Evolutionary conservation across 352 stramenopile genomes (phyloP), one percentile per base, ranked within the genome.

Genomic region (Aphanomyces cochlioides): DNA sequence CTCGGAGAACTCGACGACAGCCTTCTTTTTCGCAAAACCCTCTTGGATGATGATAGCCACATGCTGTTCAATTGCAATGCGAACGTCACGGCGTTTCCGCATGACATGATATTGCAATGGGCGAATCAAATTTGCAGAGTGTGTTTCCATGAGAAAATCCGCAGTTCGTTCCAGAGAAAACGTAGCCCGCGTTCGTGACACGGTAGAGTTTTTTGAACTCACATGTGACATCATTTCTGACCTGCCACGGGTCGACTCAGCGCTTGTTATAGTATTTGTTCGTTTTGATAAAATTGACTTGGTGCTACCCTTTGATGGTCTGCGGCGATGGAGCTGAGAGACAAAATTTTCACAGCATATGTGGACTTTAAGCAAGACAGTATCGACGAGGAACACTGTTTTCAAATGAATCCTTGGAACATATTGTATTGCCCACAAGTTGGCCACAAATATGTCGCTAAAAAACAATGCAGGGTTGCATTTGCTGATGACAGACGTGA

Each of bases 341-440:
- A 58, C 8, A 28, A 19, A 58, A 19, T 19, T 58, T 28, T 58
- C 50, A 3, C 50, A 58, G 50, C 50, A 58, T 2, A 58, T 37
- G 21, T 58, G 50, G 28, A 61, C 54, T 28, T 61, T 41, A 37
- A 61, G 50, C 21, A 58, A 58, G 21, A 58, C 3, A 28, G 2
- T 19, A 28, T 58, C 50, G 50, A 61, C 21, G 19, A 61, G 34
- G 12, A 61, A 61, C 54, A 61, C 54, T n/a, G 54, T 61, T 37
- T 28, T n/a, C 6, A 37, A 37, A 17, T 37, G 54, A 28, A 39
- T 37, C 17, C 37, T 37, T 13, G 54, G 6, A 7, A 61, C 7
- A 10, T n/a, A 39, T 17, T 61, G 54, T 37, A 13, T 37, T 19
- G 12, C 10, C 15, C 13, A 39, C 54, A 41, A 13, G 36, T 41